These are phyloP conservation scores for Alternaria brassicae DNA, from an alignment of 2,329 filamentous ascomycete genomes.

Conservation along the genomic window DNA sequence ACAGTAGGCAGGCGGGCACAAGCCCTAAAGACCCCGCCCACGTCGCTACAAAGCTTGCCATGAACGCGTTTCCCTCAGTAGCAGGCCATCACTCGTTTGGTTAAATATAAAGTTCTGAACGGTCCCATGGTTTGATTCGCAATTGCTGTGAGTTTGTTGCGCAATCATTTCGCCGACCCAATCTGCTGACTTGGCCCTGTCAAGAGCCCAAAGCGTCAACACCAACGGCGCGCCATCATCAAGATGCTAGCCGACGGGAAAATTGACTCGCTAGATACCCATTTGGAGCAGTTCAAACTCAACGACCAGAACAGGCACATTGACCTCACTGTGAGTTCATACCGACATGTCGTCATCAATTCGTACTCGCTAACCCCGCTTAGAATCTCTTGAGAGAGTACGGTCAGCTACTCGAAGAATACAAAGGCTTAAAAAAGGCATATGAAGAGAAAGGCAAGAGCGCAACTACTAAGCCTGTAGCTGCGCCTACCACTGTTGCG, in stretches of 20 bases:
- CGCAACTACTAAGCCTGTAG: constrained; percentile 50
- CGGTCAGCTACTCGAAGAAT: constrained; percentile 59
- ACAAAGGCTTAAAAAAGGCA: constrained; percentile 63
- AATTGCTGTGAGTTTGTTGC: not conserved
- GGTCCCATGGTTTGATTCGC: not conserved
- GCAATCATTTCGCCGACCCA: not conserved
- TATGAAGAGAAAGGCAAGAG: constrained; percentile 62
- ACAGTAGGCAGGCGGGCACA: not conserved
- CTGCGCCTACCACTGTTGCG: constrained; percentile 35
- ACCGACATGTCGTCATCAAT: constrained; percentile 1
- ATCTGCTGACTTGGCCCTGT: not conserved
- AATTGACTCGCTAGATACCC: constrained; percentile 38
- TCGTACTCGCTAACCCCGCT: constrained; percentile 14
- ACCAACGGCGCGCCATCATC: constrained; percentile 4
- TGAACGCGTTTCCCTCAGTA: not conserved
- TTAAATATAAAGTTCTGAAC: not conserved
- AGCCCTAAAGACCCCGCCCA: not conserved
- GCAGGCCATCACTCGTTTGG: not conserved
- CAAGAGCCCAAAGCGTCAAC: not conserved
- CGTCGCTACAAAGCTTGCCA: not conserved
- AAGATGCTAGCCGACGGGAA: constrained; percentile 36
- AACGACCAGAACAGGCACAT: constrained; percentile 30
- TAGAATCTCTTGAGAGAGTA: constrained; percentile 51
- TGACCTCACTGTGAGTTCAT: constrained; percentile 23
- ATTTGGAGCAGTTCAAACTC: constrained; percentile 37